Conservation (phyloP, 768 basidiomycete genomes). For the Suillus occidentalis region DNA sequence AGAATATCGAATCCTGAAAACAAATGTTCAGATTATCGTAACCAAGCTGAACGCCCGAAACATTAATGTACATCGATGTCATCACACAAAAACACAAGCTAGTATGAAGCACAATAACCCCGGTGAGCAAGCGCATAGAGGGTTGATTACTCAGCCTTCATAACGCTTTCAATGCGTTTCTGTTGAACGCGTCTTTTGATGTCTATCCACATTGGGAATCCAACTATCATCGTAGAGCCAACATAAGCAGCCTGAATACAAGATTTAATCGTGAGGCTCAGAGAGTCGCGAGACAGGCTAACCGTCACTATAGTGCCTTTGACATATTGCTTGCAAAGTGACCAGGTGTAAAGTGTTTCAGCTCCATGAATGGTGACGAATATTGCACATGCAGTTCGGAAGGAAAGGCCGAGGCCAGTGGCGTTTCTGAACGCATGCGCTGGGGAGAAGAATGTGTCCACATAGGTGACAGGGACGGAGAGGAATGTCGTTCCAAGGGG, state of each 20-base stretch:
- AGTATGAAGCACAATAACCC: not conserved
- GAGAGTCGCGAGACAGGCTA: conserved; percentile 3
- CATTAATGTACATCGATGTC: not conserved
- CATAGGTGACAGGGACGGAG: conserved; percentile 13
- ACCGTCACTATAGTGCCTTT: conserved; percentile 20
- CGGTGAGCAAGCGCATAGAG: not conserved
- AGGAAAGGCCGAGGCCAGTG: conserved; percentile 21
- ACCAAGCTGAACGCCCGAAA: not conserved
- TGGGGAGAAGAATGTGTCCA: conserved; percentile 22
- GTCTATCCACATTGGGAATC: conserved; percentile 54
- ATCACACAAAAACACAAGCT: not conserved
- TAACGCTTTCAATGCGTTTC: conserved; percentile 75
- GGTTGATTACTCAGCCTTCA: conserved; percentile 59
- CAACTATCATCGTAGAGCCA: conserved; percentile 48
- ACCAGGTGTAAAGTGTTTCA: conserved; percentile 30
- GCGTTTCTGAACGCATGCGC: conserved; percentile 14
- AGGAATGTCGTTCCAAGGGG: conserved; percentile 5
- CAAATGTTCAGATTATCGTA: not conserved
- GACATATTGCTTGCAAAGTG: conserved; percentile 32
- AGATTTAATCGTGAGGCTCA: not conserved
- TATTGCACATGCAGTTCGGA: conserved; percentile 11
- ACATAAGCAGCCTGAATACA: conserved; percentile 50
- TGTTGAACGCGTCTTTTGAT: conserved; percentile 60
- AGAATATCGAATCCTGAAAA: not conserved
- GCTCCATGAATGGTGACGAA: conserved; percentile 15